These are phyloP conservation scores for Ogataea philodendri DNA, from an alignment of 805 yeast genomes.

Conservation along the genomic window DNA sequence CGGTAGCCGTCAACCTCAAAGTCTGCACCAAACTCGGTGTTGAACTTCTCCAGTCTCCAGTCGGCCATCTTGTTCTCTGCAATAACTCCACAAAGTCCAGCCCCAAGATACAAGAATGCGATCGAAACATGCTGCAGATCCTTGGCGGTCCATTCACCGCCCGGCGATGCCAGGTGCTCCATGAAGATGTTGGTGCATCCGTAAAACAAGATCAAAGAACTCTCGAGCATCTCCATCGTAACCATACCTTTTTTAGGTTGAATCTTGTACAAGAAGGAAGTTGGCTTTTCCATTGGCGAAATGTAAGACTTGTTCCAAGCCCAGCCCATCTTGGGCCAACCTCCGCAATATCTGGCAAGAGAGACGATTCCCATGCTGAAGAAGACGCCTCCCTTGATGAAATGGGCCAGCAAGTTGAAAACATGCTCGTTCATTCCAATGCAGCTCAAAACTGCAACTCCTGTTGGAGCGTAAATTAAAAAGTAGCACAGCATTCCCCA, in stretches of 20 bases:
- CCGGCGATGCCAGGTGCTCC: slow-evolving; percentile 79
- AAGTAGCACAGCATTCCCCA: slow-evolving; percentile 64
- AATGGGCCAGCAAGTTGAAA: slow-evolving; percentile 87
- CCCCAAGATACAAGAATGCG: slow-evolving; percentile 88
- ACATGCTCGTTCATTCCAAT: slow-evolving; percentile 67
- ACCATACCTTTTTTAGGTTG: slow-evolving; percentile 45
- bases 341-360: slow-evolving; percentile 87
- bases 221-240: slow-evolving; percentile 85
- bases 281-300: slow-evolving; percentile 23
- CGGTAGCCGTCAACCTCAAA: slow-evolving; percentile 18
- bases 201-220: slow-evolving; percentile 76
- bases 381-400: slow-evolving; percentile 94
- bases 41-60: slow-evolving; percentile 49
- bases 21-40: slow-evolving; percentile 20
- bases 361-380: slow-evolving; percentile 71
- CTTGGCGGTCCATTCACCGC: slow-evolving; percentile 85
- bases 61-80: slow-evolving; percentile 63
- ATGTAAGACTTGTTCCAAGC: slow-evolving; percentile 71
- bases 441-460: slow-evolving; percentile 62
- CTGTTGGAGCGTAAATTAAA: slow-evolving; percentile 52
- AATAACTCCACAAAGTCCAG: slow-evolving; percentile 87
- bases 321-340: slow-evolving; percentile 72
- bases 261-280: slow-evolving; percentile 35
- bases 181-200: slow-evolving; percentile 87
- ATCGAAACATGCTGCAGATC: slow-evolving; percentile 88